Conservation (phyloP, 306 rosid genomes). For the Prinsepia uniflora region DNA sequence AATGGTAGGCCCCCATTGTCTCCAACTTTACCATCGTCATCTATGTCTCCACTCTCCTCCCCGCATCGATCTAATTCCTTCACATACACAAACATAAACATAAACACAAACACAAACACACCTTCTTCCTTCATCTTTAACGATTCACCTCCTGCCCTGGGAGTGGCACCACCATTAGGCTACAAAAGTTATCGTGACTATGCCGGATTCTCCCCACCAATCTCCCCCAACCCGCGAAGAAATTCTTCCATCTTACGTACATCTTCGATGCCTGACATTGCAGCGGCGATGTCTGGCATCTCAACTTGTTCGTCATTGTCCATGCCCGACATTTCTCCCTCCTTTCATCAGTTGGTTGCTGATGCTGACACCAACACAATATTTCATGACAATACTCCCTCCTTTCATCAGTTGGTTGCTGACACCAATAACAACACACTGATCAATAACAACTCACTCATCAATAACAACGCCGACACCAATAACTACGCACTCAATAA, state of each 20-base stretch:
- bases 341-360: no score
- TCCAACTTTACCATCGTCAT: slow-evolving; percentile 8
- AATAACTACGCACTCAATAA: no score
- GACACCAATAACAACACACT: no score
- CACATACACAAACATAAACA: no score
- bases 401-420: no score
- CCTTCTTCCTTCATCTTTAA: slow-evolving; percentile 52
- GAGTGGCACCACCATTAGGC: slow-evolving; percentile 26
- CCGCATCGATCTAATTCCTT: slow-evolving; percentile 31
- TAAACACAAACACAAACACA: no score
- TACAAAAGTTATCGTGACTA: slow-evolving; percentile 41
- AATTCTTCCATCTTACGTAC: background rate
- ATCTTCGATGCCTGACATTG: slow-evolving; percentile 17
- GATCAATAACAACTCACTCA: no score
- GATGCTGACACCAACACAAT: no score
- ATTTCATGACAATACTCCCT: no score
- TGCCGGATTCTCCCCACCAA: slow-evolving; percentile 18
- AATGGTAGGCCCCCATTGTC: slow-evolving; percentile 23
- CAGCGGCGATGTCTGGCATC: background rate
- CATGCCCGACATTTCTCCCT: no score
- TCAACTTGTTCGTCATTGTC: no score
- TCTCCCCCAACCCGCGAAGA: slow-evolving; percentile 16
- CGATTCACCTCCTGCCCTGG: slow-evolving; percentile 47
- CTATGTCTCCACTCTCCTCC: slow-evolving; percentile 48
- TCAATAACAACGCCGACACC: no score